Base-by-base conservation (phyloP, 2,329 filamentous ascomycete genomes). In the Ophiostoma ulmi region DNA sequence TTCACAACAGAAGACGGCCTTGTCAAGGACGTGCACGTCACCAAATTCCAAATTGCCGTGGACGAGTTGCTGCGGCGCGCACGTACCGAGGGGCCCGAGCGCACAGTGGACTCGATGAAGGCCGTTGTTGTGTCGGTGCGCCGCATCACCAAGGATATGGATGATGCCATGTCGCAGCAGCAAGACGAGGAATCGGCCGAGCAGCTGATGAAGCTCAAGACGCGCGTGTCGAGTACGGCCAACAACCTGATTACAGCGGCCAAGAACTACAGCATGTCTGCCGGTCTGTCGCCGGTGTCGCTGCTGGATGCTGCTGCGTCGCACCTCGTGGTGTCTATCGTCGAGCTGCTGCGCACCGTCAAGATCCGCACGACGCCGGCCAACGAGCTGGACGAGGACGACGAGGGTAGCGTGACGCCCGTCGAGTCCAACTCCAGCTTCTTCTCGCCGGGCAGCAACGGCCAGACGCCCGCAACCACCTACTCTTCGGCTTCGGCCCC, bases 221-320 rank as follows among this genome's bases (percentile, higher is more conserved):
- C 87, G 68, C 90, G 90, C 72, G 91, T 98, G 3, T 96, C 93
- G n/a, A 90, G 91, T 2, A 97, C 94, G 1, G 94, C 95, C 67
- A 98, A 98, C 83, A 95, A 94, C 77, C 84, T 99, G 71, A 97
- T 98, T 76, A 98, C 94, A 2, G 93, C 94, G 1, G 91, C 92
- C 44, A 97, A 96, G 82, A 97, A 97, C 77, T 97, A 95, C 79
- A 90, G 91, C 44, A 86, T 88, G 13, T 90, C 93, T 0, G 89
- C 88, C 26, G 95, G 95, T 39, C 86, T 99, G 41, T 94, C 93
- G 1, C 95, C 95, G 0, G 90, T 99, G n/a, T 97, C 93, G 6
- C 82, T 99, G 3, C 84, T 99, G 31, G 95, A 99, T 79, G 95
- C 94, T 3, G 94, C 95, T 1, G 93, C 94, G 8, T 95, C 92